Base-by-base conservation (phyloP, 2,329 filamentous ascomycete species). In the Fusarium fracticaudum region DNA sequence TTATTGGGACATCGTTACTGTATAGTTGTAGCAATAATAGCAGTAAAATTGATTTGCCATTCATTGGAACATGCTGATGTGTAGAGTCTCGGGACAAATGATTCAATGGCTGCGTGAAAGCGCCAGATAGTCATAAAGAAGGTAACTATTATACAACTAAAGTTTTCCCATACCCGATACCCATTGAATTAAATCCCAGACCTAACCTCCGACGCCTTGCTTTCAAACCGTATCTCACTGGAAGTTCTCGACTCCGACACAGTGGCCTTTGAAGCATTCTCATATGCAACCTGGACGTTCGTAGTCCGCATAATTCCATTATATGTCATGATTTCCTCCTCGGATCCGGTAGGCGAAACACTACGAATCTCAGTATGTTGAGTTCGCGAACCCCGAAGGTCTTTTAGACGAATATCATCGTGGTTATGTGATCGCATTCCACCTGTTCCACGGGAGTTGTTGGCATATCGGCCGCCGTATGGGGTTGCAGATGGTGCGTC, bases 301-400 rank as follows among this genome's bases (percentile, higher is more conserved):
- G 79, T 83, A 17, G 81, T 83, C 18, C 81, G 77, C 63, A 84
- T 75, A 35, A 84, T 84, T 17, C 83, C 83, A 51, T 83, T 83
- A 41, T 82, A 81, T 5, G 81, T 82, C 80, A 84, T 83, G 17
- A 84, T 84, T 64, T 83, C 82, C 59, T 84, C 83, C 55, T 84
- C 81, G 10, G 79, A 81, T 9, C 78, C 79, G 12, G 72, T 80
- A 1, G 81, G 81, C 14, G 81, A 80, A 10, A 68, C 76, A n/a
- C 80, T 78, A 37, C 81, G 76, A 22, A 83, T 80, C 47, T 83
- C 82, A n/a, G 82, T 81, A 55, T 77, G 80, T 41, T 76, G 66
- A 10, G 72, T 64, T 41, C 71, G 65, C 20, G 69, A 59, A 12
- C 44, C 64, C 3, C 76, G 64, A 2, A 77, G 55, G n/a, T 71